A percentile compares a stretch with the other conserved stretches of the same genome.
These are phyloP conservation scores for Backusella morwellensis DNA, from an alignment of 192 early-diverging fungal species.

Conservation along the genomic window DNA sequence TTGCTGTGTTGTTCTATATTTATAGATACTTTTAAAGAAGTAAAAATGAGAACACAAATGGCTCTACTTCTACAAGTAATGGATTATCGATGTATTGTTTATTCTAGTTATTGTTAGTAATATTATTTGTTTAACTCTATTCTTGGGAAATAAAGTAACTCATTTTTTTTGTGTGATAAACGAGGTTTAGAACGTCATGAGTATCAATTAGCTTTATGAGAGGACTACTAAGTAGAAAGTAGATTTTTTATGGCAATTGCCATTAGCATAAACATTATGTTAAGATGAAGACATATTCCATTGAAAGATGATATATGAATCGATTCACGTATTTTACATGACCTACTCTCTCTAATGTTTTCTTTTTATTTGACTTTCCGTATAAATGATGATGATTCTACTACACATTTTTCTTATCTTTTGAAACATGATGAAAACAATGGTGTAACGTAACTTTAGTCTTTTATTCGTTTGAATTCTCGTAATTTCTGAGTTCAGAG, in stretches of 20 bases:
- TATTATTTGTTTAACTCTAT: not conserved
- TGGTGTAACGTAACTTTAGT: not conserved
- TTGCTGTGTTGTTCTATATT: not conserved
- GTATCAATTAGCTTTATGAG: not conserved
- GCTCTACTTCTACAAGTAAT: not conserved
- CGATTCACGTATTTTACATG: not conserved
- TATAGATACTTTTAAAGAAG: not conserved
- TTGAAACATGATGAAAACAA: not conserved
- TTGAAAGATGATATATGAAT: not conserved
- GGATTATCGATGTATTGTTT: not conserved
- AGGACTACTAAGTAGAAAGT: not conserved
- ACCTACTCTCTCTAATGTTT: not conserved
- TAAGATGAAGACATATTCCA: not conserved
- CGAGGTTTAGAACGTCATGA: constrained; percentile 3
- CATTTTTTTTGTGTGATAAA: not conserved
- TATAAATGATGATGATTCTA: not conserved
- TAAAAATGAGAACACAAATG: not conserved
- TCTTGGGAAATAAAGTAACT: not conserved
- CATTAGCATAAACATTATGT: not conserved
- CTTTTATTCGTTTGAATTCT: not conserved
- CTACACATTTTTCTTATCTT: not conserved
- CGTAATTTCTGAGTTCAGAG: not conserved
- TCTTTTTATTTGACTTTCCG: not conserved
- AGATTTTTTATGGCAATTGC: not conserved
- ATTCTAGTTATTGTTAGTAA: not conserved